These are phyloP conservation scores for Porcisia hertigi DNA, from an alignment of 208 protist genomes.

Conservation along the genomic window DNA sequence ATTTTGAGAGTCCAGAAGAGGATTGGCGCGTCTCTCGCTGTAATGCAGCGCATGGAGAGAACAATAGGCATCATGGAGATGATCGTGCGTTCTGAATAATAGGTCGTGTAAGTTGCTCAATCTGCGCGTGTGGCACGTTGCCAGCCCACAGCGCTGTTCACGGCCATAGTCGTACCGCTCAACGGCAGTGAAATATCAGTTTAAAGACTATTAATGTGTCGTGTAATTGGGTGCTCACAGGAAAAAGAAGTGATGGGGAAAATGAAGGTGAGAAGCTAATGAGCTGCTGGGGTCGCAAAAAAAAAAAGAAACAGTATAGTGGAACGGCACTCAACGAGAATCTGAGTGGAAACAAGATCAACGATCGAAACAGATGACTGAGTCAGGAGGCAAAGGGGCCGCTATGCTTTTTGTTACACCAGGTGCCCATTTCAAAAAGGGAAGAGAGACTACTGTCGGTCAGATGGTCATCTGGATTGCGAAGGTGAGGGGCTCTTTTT, in stretches of 20 bases:
- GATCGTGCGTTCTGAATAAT: conserved; percentile 64
- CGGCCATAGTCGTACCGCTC: not conserved
- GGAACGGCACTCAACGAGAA: not conserved
- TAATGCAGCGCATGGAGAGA: conserved; percentile 64
- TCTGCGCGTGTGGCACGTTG: not conserved
- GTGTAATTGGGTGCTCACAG: not conserved
- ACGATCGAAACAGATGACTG: not conserved
- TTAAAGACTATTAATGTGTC: conserved; percentile 14
- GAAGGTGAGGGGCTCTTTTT: not conserved
- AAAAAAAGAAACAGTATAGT: not conserved
- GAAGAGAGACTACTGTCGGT: not conserved
- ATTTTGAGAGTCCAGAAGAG: conserved; percentile 69
- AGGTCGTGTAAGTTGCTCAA: too few species aligned
- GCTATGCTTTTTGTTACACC: not conserved
- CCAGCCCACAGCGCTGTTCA: not conserved
- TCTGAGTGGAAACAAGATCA: not conserved
- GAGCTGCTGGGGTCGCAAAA: not conserved
- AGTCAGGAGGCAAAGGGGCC: not conserved
- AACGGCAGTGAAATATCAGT: not conserved
- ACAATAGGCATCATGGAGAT: conserved; percentile 82
- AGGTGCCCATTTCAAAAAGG: not conserved
- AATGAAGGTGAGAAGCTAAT: not conserved
- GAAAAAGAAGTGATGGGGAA: not conserved
- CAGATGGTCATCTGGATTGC: not conserved
- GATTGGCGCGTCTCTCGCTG: conserved; percentile 57